Evolutionary conservation across 371 early-diverging fungal species (phyloP), one percentile per base, ranked within the genome.

Genomic region (Mucor circinelloides): DNA sequence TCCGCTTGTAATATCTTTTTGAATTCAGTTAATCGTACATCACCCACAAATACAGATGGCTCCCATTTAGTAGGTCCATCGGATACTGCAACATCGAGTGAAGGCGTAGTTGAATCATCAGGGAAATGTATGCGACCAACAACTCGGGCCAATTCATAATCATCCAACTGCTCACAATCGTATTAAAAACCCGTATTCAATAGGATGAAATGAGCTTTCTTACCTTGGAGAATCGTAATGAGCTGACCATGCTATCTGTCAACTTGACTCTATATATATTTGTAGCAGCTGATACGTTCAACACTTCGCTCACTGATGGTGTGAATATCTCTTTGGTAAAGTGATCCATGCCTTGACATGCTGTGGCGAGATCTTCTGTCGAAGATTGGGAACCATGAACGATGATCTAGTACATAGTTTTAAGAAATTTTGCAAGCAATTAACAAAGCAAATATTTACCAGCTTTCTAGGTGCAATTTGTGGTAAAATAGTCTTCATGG

Each of bases 271-370:
- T 88, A 71, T 91, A 93, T 52, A 93, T 89, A 64, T 95, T 94
- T 57, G 92, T 89, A 2, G 94, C 94, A 6, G 95, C 90, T 0
- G 95, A 93, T 4, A 96, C 94, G 70, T 94, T 95, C 54, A 96
- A 83, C 5, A 88, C 88, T 75, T 95, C 95, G 56, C 92, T 89
- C 7, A 93, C 74, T 5, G 82, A 76, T 2, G 98, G 96, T 17
- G 92, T 85, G 58, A 89, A 94, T 28, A 97, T 86, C 60, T 94
- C 96, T 55, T 90, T 87, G 12, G 94, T 95, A 72, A 93, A 82
- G 30, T 85, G 82, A 25, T 87, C 85, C 58, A 82, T 76, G 23
- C 75, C 76, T 28, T 84, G 72, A 27, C 90, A 92, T 7, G 87
- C 85, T 44, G 81, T 72, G 15, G 80, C 80, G 52, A 94, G 71